These are phyloP conservation scores for Saccharata proteae DNA, from an alignment of 2,329 filamentous ascomycete genomes.

Conservation along the genomic window DNA sequence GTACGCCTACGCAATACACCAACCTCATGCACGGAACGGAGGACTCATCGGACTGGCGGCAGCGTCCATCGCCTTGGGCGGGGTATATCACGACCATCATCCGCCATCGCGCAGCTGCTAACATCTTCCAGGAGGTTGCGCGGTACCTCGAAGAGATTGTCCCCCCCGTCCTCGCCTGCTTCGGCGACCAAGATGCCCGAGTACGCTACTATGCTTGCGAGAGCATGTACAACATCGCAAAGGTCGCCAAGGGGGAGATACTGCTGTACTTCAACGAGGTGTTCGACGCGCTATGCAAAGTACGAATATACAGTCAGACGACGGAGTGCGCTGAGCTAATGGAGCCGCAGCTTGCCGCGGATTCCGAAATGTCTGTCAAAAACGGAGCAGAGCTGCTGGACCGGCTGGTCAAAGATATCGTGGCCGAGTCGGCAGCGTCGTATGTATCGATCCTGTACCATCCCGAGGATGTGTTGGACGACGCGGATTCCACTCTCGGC, in stretches of 20 bases:
- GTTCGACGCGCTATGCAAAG: constrained; percentile 94
- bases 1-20: constrained; percentile 93
- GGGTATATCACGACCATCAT: constrained; percentile 47
- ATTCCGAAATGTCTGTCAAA: constrained; percentile 93
- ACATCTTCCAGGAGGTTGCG: constrained; percentile 61
- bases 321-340: constrained; percentile 12
- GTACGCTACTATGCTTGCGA: constrained; percentile 98
- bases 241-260: constrained; percentile 96
- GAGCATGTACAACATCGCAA: constrained; percentile 99
- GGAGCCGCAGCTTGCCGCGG: constrained; percentile 64
- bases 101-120: constrained; percentile 10
- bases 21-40: constrained; percentile 91
- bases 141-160: constrained; percentile 89
- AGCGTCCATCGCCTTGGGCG: constrained; percentile 85
- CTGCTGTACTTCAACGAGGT: constrained; percentile 96
- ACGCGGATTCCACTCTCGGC: constrained; percentile 27
- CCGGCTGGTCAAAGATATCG: constrained; percentile 89
- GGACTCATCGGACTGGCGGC: constrained; percentile 91
- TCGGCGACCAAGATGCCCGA: constrained; percentile 92
- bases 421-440: constrained; percentile 85
- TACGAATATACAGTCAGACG: constrained; percentile 22
- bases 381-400: constrained; percentile 94
- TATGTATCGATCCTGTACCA: constrained; percentile 82
- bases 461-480: constrained; percentile 39
- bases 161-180: constrained; percentile 91